Conservation (phyloP, 2,329 filamentous ascomycete species). For the Aspergillus floridensis region DNA sequence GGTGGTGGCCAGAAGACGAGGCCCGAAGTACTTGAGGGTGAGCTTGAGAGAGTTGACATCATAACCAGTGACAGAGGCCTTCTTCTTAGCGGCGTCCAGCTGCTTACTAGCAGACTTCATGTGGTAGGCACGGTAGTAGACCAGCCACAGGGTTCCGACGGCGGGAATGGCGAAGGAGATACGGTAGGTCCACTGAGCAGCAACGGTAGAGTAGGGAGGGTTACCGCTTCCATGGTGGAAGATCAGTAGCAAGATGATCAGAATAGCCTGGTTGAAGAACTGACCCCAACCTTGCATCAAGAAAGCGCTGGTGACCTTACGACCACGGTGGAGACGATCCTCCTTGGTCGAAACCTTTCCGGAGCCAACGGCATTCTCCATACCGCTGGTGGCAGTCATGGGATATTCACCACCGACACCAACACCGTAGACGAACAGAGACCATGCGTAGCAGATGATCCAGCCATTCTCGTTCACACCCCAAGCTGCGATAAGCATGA, state of each 20-base stretch:
- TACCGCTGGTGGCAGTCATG: constrained; percentile 92
- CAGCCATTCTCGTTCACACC: constrained; percentile 83
- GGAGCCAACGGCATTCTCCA: constrained; percentile 84
- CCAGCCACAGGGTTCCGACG: constrained; percentile 86
- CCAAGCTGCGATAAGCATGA: constrained; percentile 92
- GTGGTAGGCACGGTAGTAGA: constrained; percentile 94
- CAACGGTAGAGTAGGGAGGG: constrained; percentile 72
- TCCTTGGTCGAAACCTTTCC: constrained; percentile 87
- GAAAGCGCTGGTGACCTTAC: constrained; percentile 93
- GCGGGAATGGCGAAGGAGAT: constrained; percentile 90
- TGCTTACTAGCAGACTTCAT: constrained; percentile 87
- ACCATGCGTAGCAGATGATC: constrained; percentile 96
- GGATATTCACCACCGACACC: constrained; percentile 78
- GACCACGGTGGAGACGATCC: constrained; percentile 90
- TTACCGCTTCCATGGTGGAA: constrained; percentile 78
- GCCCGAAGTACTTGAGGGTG: constrained; percentile 79
- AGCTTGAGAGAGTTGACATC: constrained; percentile 77
- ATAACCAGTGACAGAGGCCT: constrained; percentile 84
- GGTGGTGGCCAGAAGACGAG: constrained; percentile 80
- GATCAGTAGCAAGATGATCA: constrained; percentile 82
- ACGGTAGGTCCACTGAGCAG: constrained; percentile 87
- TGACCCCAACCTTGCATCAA: constrained; percentile 99
- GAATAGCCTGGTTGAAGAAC: constrained; percentile 84
- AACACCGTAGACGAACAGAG: constrained; percentile 84
- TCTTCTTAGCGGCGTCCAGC: constrained; percentile 78